Evolutionary conservation across 192 early-diverging fungal species (phyloP).

Genomic region (Helicostylum pulchrum): DNA sequence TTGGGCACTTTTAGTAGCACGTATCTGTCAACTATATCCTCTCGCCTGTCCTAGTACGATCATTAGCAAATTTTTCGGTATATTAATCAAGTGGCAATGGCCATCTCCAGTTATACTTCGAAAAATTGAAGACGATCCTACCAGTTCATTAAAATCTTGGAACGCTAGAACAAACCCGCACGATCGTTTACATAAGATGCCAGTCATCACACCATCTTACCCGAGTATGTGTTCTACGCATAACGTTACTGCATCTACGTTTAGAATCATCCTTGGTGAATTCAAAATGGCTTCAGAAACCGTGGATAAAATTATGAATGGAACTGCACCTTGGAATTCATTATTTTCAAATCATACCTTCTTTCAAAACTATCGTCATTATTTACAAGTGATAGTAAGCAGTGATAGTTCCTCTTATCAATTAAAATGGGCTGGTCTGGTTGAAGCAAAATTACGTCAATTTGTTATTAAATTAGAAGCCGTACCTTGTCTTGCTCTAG

Average conservation of each 20-base stretch:
- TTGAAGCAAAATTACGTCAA: slow-evolving; percentile 76
- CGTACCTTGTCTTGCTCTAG: slow-evolving; percentile 51
- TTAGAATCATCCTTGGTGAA: slow-evolving; percentile 44
- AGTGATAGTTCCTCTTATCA: slow-evolving; percentile 13
- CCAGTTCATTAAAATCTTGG: slow-evolving; percentile 53
- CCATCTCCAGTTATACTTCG: slow-evolving; percentile 64
- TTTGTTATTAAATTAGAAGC: slow-evolving; percentile 64
- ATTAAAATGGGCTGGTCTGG: slow-evolving; percentile 52
- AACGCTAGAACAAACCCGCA: slow-evolving; percentile 40
- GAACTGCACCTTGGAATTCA: slow-evolving; percentile 20
- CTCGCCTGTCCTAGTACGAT: slow-evolving; percentile 58
- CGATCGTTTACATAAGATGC: slow-evolving; percentile 60
- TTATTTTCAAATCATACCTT: slow-evolving; percentile 28
- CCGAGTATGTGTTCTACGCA: slow-evolving; percentile 73
- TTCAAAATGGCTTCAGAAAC: slow-evolving; percentile 26
- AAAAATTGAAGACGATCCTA: slow-evolving; percentile 54
- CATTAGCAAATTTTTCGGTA: slow-evolving; percentile 63
- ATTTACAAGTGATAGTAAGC: slow-evolving; percentile 29
- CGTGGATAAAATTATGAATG: slow-evolving; percentile 27
- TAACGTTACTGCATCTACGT: slow-evolving; percentile 62
- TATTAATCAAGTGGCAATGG: slow-evolving; percentile 62
- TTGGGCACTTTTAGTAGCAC: slow-evolving; percentile 69
- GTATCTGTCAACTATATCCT: slow-evolving; percentile 71
- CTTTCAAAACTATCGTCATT: slow-evolving; percentile 29
- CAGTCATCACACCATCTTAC: slow-evolving; percentile 71